Conservation (phyloP, 352 stramenopile species). For the Phytophthora multivora region DNA sequence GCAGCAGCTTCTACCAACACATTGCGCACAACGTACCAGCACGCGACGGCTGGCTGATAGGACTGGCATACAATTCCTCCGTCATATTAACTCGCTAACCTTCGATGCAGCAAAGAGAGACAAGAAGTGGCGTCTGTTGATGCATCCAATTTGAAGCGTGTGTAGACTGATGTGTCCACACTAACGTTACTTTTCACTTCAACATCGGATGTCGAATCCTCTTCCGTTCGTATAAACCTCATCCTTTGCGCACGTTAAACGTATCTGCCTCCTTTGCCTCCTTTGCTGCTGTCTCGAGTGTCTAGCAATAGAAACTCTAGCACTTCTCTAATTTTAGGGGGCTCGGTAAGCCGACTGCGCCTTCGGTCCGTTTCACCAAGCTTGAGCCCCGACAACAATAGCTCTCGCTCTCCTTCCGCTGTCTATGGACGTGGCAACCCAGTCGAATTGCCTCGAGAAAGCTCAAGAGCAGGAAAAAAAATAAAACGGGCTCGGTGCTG, state of each 20-base stretch:
- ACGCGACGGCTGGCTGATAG: slow-evolving; percentile 69
- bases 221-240: no score
- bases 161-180: no score
- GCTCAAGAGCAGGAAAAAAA: slow-evolving; percentile 5
- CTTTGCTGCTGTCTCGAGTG: neutral
- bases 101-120: neutral
- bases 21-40: slow-evolving; percentile 34
- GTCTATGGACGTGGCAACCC: slow-evolving; percentile 27
- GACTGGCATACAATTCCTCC: slow-evolving; percentile 60
- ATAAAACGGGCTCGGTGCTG: neutral
- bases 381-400: slow-evolving; percentile 29
- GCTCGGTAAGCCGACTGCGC: neutral
- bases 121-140: slow-evolving; percentile 25
- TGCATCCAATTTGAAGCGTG: slow-evolving; percentile 32
- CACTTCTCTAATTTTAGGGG: slow-evolving; percentile 15
- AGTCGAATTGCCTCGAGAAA: slow-evolving; percentile 16
- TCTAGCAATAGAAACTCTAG: neutral
- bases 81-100: slow-evolving; percentile 34
- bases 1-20: neutral
- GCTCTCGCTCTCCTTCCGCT: slow-evolving; percentile 10
- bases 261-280: no score
- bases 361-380: slow-evolving; percentile 26
- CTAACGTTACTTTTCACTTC: no score
- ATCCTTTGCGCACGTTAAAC: no score
- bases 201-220: no score